Evolutionary conservation across 1,139 yeast genomes (phyloP), one percentile per base, ranked within the genome.

Genomic region (Scheffersomyces insectosa): DNA sequence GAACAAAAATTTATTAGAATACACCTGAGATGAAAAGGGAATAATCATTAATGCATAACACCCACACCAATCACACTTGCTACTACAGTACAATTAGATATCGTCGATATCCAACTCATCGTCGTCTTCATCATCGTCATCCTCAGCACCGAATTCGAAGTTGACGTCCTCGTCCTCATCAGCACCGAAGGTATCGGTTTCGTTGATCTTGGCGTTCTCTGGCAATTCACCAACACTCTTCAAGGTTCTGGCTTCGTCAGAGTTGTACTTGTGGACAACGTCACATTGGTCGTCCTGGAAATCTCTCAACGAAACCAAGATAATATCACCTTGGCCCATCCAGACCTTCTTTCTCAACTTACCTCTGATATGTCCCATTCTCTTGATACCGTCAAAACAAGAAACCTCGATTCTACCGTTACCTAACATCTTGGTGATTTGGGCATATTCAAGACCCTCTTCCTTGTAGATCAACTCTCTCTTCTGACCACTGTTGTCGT

Each of bases 261-360:
- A 86, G 66, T 88, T 90, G 73, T 86, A 95, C 72, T 93, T 93
- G 71, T 93, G 95, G 43, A 95, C 93, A 55, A 95, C 98, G 67
- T 95, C 99, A 75, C 97, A 95, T 68, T 88, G 95, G 54, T 89
- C 97, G 63, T 93, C 98, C 72, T 95, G 97, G 83, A 93, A 95
- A 63, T 95, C 99, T 79, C 99, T 89, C 62, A 95, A 81, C 5
- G 97, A 90, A 39, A 93, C 93, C 62, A 95, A 77, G 55, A 95
- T 90, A 58, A 95, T 95, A 65, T 95, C 99, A 72, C 99, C 99
- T 71, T 90, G 98, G 37, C 89, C 88, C 89, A 95, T 91, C 99
- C 99, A 95, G 50, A 91, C 98, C 82, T 93, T 93, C 85, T 95
- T 95, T 80, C 99, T 88, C 75, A 95, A 82, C 69, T 95, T 95